phyloP scores from a whole-genome alignment of 306 rosid genomes.

The Crotalaria pallida region DNA sequence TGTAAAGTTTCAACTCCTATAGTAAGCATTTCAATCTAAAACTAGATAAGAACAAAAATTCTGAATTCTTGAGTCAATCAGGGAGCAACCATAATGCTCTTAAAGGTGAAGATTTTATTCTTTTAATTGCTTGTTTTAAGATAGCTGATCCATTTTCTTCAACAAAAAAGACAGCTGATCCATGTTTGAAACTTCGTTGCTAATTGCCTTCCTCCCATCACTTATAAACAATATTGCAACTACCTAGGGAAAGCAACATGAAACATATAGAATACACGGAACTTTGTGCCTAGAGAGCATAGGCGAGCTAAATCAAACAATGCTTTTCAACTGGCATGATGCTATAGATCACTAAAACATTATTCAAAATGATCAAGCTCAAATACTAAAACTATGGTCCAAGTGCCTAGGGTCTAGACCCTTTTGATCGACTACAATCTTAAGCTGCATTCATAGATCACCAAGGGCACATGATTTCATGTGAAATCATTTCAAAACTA shows the following conservation, averaged over 20 bases:
- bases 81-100: neutral
- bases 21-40: neutral
- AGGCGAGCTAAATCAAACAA: neutral
- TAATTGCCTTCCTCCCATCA: neutral
- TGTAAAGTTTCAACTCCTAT: slow-evolving; percentile 30
- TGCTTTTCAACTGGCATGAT: neutral
- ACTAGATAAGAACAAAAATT: neutral
- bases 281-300: neutral
- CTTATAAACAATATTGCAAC: neutral
- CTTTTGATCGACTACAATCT: neutral
- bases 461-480: neutral
- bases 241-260: neutral
- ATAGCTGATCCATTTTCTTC: neutral
- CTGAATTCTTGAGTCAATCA: neutral
- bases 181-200: neutral
- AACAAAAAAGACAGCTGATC: neutral
- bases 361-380: neutral
- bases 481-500: neutral
- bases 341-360: neutral
- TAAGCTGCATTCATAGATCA: neutral
- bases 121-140: neutral
- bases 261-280: neutral
- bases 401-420: neutral
- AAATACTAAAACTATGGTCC: neutral
- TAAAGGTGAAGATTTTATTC: neutral